Evolutionary conservation across 2,329 filamentous ascomycete genomes (phyloP).

Genomic region (Diplocarpon rosae): DNA sequence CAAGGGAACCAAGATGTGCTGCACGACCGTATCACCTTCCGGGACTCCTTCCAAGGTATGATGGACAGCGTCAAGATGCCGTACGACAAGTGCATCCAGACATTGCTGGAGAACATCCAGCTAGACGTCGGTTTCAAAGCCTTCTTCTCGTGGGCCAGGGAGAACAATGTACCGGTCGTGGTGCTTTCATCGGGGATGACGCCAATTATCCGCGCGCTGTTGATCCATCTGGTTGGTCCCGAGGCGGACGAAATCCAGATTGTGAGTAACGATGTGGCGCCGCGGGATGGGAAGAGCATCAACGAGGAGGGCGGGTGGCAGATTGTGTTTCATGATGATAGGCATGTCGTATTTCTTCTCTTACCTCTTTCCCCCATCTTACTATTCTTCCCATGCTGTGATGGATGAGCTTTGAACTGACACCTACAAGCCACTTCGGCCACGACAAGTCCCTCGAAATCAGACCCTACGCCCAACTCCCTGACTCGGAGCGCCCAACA

Average conservation of each 20-base stretch:
- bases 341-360: conserved; percentile 33
- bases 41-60: conserved; percentile 84
- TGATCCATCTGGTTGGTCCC: conserved; percentile 68
- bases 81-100: conserved; percentile 70
- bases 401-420: neutral
- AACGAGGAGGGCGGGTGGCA: conserved; percentile 77
- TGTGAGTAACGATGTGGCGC: conserved; percentile 71
- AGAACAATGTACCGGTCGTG: conserved; percentile 81
- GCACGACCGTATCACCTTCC: conserved; percentile 58
- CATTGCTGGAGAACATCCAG: conserved; percentile 70
- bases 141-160: conserved; percentile 74
- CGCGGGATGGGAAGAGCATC: conserved; percentile 57
- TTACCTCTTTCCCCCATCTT: neutral
- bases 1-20: conserved; percentile 70
- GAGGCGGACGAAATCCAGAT: conserved; percentile 73
- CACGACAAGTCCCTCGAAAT: conserved; percentile 95
- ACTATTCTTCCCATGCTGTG: neutral
- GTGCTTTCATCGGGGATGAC: conserved; percentile 89
- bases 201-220: conserved; percentile 75
- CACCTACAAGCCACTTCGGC: conserved; percentile 49
- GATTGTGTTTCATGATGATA: conserved; percentile 81
- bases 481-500: conserved; percentile 56
- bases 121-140: conserved; percentile 80
- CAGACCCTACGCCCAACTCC: conserved; percentile 69
- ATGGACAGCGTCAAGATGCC: conserved; percentile 75